Percentiles rank a stretch among this genome's conserved stretches.
phyloP scores from a whole-genome alignment of 352 stramenopile species.

The Phytopythium kandeliae region DNA sequence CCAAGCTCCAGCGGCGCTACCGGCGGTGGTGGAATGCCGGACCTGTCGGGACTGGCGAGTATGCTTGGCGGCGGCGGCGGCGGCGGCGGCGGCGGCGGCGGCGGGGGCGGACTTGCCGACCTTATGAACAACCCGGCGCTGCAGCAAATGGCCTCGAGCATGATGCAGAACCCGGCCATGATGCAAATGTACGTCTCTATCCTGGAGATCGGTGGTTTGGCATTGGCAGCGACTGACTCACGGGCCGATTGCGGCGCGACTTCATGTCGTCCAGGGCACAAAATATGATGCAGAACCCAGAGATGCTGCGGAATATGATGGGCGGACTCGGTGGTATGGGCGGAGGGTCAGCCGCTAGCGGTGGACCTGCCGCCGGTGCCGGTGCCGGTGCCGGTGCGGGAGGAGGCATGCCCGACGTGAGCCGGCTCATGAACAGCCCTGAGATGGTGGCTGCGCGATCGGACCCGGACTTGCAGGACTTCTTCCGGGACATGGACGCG shows the following conservation, averaged over 20 bases:
- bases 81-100: constrained; percentile 30
- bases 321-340: constrained; percentile 39
- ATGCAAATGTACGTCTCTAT: constrained; percentile 70
- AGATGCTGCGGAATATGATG: constrained; percentile 78
- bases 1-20: constrained; percentile 12
- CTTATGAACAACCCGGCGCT: constrained; percentile 84
- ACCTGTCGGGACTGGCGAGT: constrained; percentile 65
- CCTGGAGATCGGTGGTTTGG: background rate
- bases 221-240: background rate
- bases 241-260: too few species aligned
- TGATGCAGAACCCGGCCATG: constrained; percentile 90
- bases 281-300: constrained; percentile 89
- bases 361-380: constrained; percentile 9
- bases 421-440: constrained; percentile 64
- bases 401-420: constrained; percentile 67
- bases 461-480: constrained; percentile 72
- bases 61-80: constrained; percentile 57
- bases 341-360: constrained; percentile 15
- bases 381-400: constrained; percentile 9
- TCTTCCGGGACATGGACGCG: constrained; percentile 75
- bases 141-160: constrained; percentile 83
- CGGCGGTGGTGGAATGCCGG: constrained; percentile 60
- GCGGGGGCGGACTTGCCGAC: constrained; percentile 55
- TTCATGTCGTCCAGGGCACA: constrained; percentile 61
- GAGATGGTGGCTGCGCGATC: constrained; percentile 61